A percentile compares a stretch with the other conserved stretches of the same genome.
Evolutionary conservation across 2,329 filamentous ascomycete species (phyloP).

Genomic region (Neocucurbitaria cava): DNA sequence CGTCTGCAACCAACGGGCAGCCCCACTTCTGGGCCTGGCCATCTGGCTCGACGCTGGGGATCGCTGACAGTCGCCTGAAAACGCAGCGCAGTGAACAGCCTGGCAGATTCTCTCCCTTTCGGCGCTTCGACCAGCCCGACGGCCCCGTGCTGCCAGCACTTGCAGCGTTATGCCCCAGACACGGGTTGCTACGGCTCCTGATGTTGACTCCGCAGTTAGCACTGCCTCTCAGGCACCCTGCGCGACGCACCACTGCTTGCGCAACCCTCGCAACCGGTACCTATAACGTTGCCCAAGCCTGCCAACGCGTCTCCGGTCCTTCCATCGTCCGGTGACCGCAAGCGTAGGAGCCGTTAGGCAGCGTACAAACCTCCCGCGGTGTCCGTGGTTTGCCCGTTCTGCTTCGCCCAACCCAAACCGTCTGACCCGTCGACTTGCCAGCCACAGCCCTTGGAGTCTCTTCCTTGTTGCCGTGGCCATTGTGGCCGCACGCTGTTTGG

Average conservation of each 20-base stretch:
- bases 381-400: slow-evolving; percentile 3
- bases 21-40: background rate
- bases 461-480: background rate
- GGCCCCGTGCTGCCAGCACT: background rate
- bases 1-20: background rate
- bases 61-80: too few relatives aligned
- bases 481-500: background rate
- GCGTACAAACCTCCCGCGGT: slow-evolving; percentile 2
- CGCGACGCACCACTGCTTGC: background rate
- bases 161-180: slow-evolving; percentile 6
- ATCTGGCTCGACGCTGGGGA: background rate
- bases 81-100: background rate
- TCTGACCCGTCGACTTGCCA: slow-evolving; percentile 4
- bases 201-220: slow-evolving; percentile 7
- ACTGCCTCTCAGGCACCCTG: background rate
- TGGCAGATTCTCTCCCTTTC: background rate
- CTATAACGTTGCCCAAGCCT: background rate
- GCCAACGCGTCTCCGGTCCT: background rate
- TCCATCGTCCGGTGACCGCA: background rate
- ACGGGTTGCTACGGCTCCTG: too few relatives aligned
- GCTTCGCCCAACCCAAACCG: slow-evolving; percentile 2
- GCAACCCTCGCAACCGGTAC: background rate
- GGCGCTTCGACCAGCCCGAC: background rate
- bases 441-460: slow-evolving; percentile 11
- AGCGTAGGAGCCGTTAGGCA: background rate